Evolutionary conservation across 2,329 filamentous ascomycete genomes (phyloP).

Genomic region (Tolypocladium guangdongense): DNA sequence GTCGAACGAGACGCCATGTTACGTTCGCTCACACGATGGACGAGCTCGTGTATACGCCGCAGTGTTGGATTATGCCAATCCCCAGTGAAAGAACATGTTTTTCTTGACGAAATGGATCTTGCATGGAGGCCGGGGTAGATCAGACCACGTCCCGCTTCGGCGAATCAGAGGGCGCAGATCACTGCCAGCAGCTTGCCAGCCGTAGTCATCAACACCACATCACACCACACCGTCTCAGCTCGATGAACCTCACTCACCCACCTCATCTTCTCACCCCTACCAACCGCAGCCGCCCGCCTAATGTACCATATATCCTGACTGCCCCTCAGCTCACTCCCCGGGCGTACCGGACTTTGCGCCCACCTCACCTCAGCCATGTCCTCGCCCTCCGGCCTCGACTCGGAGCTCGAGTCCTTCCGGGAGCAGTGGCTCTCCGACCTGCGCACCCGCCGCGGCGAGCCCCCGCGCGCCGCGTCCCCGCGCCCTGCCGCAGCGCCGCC

Average conservation of each 20-base stretch:
- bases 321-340: background rate
- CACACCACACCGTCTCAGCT: background rate
- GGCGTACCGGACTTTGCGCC: background rate
- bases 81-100: too few relatives aligned
- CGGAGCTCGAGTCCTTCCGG: constrained; percentile 78
- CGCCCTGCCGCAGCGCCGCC: background rate
- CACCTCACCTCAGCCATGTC: constrained; percentile 5
- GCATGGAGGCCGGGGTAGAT: background rate
- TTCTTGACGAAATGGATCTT: background rate
- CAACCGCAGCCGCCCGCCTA: background rate
- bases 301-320: background rate
- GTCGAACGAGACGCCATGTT: too few relatives aligned
- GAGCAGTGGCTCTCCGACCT: constrained; percentile 80
- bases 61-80: too few relatives aligned
- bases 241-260: background rate
- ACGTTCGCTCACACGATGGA: too few relatives aligned
- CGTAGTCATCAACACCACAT: background rate
- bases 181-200: background rate
- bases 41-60: too few relatives aligned
- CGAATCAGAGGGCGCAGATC: background rate
- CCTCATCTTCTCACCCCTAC: background rate
- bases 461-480: background rate
- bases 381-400: constrained; percentile 27
- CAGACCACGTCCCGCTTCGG: background rate
- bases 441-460: constrained; percentile 19